Evolutionary conservation across 768 basidiomycete species (phyloP), one percentile per base, ranked within the genome.

Genomic region (Mrakia blollopis): DNA sequence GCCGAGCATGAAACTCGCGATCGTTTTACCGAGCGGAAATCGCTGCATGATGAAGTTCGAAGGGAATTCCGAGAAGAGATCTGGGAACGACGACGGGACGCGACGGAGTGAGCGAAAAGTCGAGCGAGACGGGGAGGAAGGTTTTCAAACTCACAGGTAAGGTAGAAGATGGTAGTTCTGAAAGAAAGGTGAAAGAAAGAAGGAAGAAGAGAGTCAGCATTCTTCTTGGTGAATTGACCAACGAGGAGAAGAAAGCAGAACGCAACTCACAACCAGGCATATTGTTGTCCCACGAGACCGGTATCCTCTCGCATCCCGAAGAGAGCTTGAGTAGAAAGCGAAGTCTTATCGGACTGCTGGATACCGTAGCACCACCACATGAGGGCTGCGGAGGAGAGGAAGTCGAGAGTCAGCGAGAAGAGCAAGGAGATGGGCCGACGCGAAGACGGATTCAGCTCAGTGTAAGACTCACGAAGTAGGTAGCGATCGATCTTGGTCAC

Each of bases 351-450:
- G 5, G 79, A 74, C 68, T 81, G 80, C 60, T 81, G 80, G n/a
- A 81, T 80, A 47, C 80, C 80, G 35, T 81, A 80, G 52, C 76
- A 74, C 76, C 76, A 78, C 80, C 81, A 81, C 80, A 81, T 80
- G 67, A 78, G 70, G 21, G 47, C 57, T 57, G n/a, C 8, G 4
- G 14, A 60, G 41, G 9, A 62, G 71, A 14, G 13, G 61, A 28
- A 13, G 28, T 25, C 6, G 13, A 13, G 61, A 62, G 3, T 28
- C n/a, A 32, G 32, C 28, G 30, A 63, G 28, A 32, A 62, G 62
- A 30, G 21, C 16, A 32, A 7, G 5, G 35, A 63, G 62, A 28
- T 1, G 28, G 25, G n/a, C 8, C 28, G 28, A 63, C 62, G 62
- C 47, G 47, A 50, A 18, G 47, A 7, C 16, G 47, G 2, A 0